phyloP scores from a whole-genome alignment of 2,329 filamentous ascomycete genomes.

The Trichoderma sp. region DNA sequence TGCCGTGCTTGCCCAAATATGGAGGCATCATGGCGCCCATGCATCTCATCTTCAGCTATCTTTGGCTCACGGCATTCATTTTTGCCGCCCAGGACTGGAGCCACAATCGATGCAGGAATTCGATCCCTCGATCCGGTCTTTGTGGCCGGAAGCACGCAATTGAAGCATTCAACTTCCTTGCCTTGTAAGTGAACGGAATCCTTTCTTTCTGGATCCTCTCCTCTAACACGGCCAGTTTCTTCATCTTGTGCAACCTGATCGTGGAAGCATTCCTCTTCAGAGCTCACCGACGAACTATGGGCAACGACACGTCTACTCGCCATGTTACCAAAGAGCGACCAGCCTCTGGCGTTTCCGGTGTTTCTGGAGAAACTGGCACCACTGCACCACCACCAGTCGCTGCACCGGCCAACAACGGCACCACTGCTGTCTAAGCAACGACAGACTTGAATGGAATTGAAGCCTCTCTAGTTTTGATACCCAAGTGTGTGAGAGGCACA shows the following conservation, averaged over 20 bases:
- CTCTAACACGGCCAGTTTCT: conserved; percentile 18
- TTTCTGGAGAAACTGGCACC: conserved; percentile 1
- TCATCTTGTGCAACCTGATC: conserved; percentile 21
- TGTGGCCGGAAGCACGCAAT: conserved; percentile 25
- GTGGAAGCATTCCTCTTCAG: conserved; percentile 18
- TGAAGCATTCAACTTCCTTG: conserved; percentile 26
- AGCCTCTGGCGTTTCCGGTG: conserved; percentile 1
- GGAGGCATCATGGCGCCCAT: conserved; percentile 23
- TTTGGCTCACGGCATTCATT: conserved; percentile 29
- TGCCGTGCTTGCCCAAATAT: conserved; percentile 23
- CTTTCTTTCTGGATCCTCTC: fast-evolving
- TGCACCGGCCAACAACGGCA: not conserved
- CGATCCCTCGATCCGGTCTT: not conserved
- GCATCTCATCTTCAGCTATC: conserved; percentile 27
- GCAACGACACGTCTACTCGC: not conserved
- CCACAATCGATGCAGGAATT: conserved; percentile 15
- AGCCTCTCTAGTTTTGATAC: conserved; percentile 11
- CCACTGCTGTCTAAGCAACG: not conserved
- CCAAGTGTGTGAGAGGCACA: not conserved
- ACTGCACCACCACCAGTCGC: not conserved
- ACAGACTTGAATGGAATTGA: not conserved
- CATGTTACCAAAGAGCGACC: conserved; percentile 6
- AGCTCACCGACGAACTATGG: not conserved
- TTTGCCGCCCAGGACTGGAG: conserved; percentile 27
- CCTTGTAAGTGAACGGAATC: conserved; percentile 23